phyloP scores from a whole-genome alignment of 257 asterid species.

The Nicotiana paniculata region DNA sequence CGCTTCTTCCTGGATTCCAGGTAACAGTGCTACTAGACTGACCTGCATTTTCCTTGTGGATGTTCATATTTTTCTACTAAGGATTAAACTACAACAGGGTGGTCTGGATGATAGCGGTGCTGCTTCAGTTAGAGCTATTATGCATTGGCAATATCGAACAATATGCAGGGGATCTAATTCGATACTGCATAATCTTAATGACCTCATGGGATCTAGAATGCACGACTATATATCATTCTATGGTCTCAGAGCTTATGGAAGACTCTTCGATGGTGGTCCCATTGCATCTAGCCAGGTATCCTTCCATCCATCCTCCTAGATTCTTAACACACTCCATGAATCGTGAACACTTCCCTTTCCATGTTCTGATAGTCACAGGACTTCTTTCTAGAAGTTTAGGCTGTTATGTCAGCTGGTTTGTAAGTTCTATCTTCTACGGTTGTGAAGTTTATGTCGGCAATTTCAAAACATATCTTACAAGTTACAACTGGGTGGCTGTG shows the following conservation, averaged over 20 bases:
- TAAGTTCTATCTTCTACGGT: neutral
- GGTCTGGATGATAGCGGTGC: slow-evolving; percentile 98
- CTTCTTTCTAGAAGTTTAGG: neutral
- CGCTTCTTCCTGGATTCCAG: slow-evolving; percentile 98
- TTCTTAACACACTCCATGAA: neutral
- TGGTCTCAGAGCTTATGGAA: slow-evolving; percentile 79
- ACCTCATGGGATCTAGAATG: slow-evolving; percentile 65
- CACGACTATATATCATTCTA: slow-evolving; percentile 84
- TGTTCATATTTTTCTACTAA: slow-evolving; percentile 10
- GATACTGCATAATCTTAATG: slow-evolving; percentile 66
- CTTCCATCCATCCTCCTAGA: slow-evolving; percentile 10
- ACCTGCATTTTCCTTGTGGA: slow-evolving; percentile 6
- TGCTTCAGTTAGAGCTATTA: slow-evolving; percentile 95
- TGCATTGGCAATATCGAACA: slow-evolving; percentile 98
- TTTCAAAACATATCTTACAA: neutral
- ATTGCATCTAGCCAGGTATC: slow-evolving; percentile 82
- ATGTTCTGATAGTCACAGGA: neutral
- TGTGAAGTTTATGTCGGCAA: neutral
- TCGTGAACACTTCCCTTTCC: slow-evolving; percentile 1
- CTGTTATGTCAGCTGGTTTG: neutral
- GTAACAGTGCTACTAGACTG: slow-evolving; percentile 23
- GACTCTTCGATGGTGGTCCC: slow-evolving; percentile 79
- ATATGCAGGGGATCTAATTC: slow-evolving; percentile 73
- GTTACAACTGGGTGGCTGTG: neutral
- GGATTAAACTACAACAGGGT: slow-evolving; percentile 46